Evolutionary conservation across 2,329 filamentous ascomycete species (phyloP).

Genomic region (Trichoderma sp.): DNA sequence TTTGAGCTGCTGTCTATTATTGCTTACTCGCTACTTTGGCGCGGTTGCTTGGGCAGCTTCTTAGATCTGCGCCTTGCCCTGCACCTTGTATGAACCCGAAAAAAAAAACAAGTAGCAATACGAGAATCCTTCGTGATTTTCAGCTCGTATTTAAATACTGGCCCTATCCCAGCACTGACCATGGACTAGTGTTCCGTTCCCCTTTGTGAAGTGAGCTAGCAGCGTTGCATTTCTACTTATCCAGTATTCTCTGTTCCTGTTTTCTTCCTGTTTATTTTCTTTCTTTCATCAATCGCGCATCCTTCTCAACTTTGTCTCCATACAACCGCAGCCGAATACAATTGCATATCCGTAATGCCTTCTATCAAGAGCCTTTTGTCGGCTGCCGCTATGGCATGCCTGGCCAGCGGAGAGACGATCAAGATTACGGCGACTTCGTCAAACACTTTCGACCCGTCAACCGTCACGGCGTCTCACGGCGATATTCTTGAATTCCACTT

Average conservation of each 20-base stretch:
- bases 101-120: conserved; percentile 3
- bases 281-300: not conserved
- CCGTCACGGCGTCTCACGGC: conserved; percentile 39
- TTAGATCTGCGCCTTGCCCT: conserved; percentile 11
- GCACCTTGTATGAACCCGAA: not conserved
- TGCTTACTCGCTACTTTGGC: not conserved
- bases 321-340: not conserved
- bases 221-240: not conserved
- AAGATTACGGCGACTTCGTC: conserved; percentile 42
- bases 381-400: conserved; percentile 34
- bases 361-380: conserved; percentile 37
- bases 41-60: conserved; percentile 10
- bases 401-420: conserved; percentile 41
- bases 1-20: conserved; percentile 3
- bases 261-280: conserved; percentile 37
- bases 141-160: not conserved
- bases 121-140: not conserved
- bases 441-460: conserved; percentile 42
- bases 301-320: not conserved
- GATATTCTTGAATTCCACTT: conserved; percentile 47
- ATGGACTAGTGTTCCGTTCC: conserved; percentile 36
- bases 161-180: not conserved
- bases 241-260: conserved; percentile 33
- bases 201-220: not conserved
- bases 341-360: conserved; percentile 34